These are phyloP conservation scores for Pseudevernia furfuracea DNA, from an alignment of 495 filamentous ascomycete species.

Conservation along the genomic window DNA sequence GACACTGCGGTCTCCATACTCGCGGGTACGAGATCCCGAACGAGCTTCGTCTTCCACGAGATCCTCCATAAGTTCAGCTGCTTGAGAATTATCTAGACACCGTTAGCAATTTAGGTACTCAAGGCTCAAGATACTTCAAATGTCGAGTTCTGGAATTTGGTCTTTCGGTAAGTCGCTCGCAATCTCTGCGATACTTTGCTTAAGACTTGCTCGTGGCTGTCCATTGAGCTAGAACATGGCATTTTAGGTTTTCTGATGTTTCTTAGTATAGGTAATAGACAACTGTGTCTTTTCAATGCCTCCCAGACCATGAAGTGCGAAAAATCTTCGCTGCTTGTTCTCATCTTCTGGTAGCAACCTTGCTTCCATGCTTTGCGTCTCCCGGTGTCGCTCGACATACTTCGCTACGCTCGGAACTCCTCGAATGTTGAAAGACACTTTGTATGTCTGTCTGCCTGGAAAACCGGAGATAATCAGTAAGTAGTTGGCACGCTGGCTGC, in stretches of 20 bases:
- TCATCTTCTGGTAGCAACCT: background rate
- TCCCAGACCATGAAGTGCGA: conserved; percentile 21
- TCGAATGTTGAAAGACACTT: conserved; percentile 4
- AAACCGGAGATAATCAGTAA: background rate
- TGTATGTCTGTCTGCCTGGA: background rate
- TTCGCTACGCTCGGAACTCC: conserved; percentile 1
- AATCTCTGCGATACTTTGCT: conserved; percentile 1
- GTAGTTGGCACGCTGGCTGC: background rate
- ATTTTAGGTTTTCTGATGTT: conserved; percentile 18
- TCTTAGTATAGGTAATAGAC: conserved; percentile 18
- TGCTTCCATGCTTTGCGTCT: background rate
- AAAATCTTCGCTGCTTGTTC: background rate
- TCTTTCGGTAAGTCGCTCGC: background rate
- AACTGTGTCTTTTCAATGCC: conserved; percentile 28
- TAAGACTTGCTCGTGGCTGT: conserved; percentile 1
- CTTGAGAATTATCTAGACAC: too few species aligned
- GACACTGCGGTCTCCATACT: conserved; percentile 22
- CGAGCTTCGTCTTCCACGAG: background rate
- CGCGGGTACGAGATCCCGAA: background rate
- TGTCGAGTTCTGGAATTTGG: background rate
- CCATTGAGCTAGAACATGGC: conserved; percentile 26
- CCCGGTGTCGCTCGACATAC: conserved; percentile 7
- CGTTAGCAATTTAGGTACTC: too few species aligned
- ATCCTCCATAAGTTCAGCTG: background rate
- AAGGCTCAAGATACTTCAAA: too few species aligned